phyloP scores from a whole-genome alignment of 73 alveolate genomes.

The Tetrahymena elliotti region DNA sequence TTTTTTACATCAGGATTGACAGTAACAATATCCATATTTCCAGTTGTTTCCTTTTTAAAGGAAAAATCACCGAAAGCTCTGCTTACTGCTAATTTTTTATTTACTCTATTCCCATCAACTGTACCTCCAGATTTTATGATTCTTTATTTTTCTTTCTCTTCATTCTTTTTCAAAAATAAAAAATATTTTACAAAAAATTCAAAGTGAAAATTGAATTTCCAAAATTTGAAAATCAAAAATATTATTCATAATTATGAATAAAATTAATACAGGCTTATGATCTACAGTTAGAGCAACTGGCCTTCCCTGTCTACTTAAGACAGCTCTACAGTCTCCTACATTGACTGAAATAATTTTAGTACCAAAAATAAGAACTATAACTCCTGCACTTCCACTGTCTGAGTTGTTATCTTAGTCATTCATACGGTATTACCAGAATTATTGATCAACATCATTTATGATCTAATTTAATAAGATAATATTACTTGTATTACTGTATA shows the following conservation, averaged over 20 bases:
- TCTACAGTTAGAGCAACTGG: slow-evolving; percentile 58
- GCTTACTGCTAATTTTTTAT: slow-evolving; percentile 81
- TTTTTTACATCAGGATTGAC: slow-evolving; percentile 78
- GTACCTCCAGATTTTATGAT: slow-evolving; percentile 79
- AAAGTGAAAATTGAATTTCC: background rate
- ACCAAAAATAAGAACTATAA: slow-evolving; percentile 50
- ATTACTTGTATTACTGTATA: background rate
- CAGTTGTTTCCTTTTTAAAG: slow-evolving; percentile 55
- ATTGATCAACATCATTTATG: slow-evolving; percentile 7
- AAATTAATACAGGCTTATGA: slow-evolving; percentile 60
- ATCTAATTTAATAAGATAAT: background rate
- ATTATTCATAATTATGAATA: background rate
- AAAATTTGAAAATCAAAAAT: too few relatives aligned
- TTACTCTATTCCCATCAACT: slow-evolving; percentile 72
- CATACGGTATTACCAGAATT: slow-evolving; percentile 5
- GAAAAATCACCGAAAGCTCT: slow-evolving; percentile 93
- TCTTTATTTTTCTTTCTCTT: slow-evolving; percentile 72
- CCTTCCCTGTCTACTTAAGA: slow-evolving; percentile 57
- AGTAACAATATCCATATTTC: slow-evolving; percentile 50
- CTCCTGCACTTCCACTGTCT: slow-evolving; percentile 61
- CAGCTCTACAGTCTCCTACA: slow-evolving; percentile 90
- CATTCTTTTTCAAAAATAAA: background rate
- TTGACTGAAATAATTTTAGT: slow-evolving; percentile 77
- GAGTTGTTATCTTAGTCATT: background rate
- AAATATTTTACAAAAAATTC: background rate